Evolutionary conservation across 345 rosid genomes (phyloP), one percentile per base, ranked within the genome.

Genomic region (Eutrema japonicum): DNA sequence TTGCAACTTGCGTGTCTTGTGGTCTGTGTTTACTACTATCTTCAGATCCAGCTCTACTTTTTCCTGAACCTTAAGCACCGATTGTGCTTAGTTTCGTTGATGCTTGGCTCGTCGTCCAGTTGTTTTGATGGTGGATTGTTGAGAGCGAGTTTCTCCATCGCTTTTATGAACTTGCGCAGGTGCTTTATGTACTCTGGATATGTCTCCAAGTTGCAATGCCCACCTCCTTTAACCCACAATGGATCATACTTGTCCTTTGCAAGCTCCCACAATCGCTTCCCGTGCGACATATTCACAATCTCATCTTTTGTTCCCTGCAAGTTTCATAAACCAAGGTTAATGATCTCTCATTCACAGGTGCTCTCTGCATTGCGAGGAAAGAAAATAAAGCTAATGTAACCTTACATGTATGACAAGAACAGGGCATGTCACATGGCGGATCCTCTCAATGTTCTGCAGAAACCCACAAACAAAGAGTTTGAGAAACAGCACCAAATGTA

Each of bases 171-270:
- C 76, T 84, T 93, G 75, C 83, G 86, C 55, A 93, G 75, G 43
- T 93, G 92, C 74, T 76, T 88, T 36, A 90, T 84, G 84, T 85
- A 93, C 78, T 93, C 93, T 0, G 97, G 91, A 68, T 84, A 93
- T 18, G 90, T 88, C 80, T 93, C 98, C 27, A 91, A 89, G 77
- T 93, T 91, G 85, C 94, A 89, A 68, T 93, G 97, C 8, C 93
- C 93, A n/a, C 97, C 97, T 36, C 98, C 94, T 70, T 27, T 85
- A 68, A 93, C 78, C 97, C 97, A 91, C 41, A 93, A 71, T 14
- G 98, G 98, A 56, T 93, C 92, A 30, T 87, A 88, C 78, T 91
- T 93, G 16, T 82, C 72, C 76, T 85, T 86, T 77, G 94, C 82
- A 26, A 89, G 89, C 68, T 90, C 92, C 80, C 84, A 88, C 7